Evolutionary conservation across 129 eudicot species (phyloP).

Genomic region (Apium graveolens): DNA sequence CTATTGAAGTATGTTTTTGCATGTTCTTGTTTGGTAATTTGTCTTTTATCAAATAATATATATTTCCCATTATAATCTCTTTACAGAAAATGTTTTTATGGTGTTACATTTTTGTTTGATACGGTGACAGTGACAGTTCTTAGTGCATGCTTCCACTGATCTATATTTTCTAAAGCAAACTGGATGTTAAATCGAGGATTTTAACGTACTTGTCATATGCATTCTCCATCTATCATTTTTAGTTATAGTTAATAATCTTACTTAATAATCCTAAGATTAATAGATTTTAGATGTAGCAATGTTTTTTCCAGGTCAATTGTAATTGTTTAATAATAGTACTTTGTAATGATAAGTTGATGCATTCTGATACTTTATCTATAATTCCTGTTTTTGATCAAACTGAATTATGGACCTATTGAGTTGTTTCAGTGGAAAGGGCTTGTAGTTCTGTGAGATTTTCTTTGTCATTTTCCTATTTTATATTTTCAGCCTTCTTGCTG

Average conservation of each 20-base stretch:
- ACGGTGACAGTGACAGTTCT: background rate
- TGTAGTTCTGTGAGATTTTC: background rate
- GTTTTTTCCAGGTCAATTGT: background rate
- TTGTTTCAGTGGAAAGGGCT: background rate
- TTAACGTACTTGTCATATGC: background rate
- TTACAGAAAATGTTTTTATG: background rate
- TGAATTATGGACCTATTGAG: background rate
- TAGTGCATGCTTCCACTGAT: background rate
- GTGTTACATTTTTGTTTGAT: background rate
- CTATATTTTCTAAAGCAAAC: background rate
- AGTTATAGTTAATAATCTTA: background rate
- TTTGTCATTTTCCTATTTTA: background rate
- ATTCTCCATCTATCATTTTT: background rate
- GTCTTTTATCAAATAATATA: background rate
- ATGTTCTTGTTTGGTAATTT: background rate
- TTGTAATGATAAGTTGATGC: background rate
- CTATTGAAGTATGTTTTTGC: constrained; percentile 60
- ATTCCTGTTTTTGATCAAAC: background rate
- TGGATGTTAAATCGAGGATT: background rate
- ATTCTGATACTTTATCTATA: background rate
- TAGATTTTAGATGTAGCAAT: background rate
- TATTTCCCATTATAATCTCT: background rate
- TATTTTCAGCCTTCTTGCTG: background rate
- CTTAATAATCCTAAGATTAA: background rate
- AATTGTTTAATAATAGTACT: background rate